Evolutionary conservation across 192 early-diverging fungal genomes (phyloP).

Genomic region (Podila clonocystis): DNA sequence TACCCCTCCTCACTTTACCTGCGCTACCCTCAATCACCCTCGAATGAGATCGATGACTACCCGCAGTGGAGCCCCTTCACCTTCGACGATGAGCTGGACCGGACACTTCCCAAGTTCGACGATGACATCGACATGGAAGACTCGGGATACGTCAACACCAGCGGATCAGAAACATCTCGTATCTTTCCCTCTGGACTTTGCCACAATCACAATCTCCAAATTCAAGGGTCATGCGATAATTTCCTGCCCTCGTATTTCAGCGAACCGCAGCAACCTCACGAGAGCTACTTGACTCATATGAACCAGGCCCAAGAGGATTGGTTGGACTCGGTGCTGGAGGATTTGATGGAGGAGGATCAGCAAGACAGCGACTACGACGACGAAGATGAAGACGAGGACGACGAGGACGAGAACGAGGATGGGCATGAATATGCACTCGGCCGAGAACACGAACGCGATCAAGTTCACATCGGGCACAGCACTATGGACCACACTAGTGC

Average conservation of each 20-base stretch:
- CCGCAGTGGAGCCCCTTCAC: constrained; percentile 20
- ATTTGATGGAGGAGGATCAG: constrained; percentile 42
- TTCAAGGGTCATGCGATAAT: no score
- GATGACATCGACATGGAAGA: not conserved
- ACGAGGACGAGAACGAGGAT: constrained; percentile 6
- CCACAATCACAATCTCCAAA: not conserved
- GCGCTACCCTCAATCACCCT: not conserved
- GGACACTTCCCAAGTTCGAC: constrained; percentile 17
- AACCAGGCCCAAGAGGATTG: constrained; percentile 40
- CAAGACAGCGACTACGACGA: not conserved
- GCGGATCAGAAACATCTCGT: not conserved
- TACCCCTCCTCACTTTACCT: not conserved
- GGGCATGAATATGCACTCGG: not conserved
- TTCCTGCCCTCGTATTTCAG: not conserved
- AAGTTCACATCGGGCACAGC: not conserved
- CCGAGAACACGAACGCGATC: not conserved
- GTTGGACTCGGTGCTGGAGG: constrained; percentile 41
- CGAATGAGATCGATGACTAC: not conserved
- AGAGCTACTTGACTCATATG: constrained; percentile 11
- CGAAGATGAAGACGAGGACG: constrained; percentile 19
- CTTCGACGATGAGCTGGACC: constrained; percentile 33
- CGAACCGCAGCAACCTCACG: constrained; percentile 6
- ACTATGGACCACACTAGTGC: no score
- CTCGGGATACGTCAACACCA: not conserved
- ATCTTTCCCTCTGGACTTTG: not conserved